Base-by-base conservation (phyloP, 2,329 filamentous ascomycete genomes). In the Fusarium cicatricum region DNA sequence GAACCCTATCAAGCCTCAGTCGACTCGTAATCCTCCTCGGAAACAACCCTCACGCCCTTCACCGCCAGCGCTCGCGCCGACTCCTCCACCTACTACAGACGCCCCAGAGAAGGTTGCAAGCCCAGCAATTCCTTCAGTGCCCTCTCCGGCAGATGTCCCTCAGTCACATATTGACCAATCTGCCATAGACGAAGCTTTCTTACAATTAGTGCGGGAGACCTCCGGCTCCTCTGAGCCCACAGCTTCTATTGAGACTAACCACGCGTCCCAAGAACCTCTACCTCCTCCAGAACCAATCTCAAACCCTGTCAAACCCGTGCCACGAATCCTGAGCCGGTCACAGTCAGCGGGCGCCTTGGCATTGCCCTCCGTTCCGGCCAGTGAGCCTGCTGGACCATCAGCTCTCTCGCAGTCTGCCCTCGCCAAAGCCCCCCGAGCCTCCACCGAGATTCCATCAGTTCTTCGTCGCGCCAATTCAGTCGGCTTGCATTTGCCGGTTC, bases 301-400 rank as follows among this genome's bases (percentile, higher is more conserved):
- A 39, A 44, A 28, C 12, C 43, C 42, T 21, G 11, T 46, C 50
- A 28, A 62, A 60, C 33, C 58, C 52, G 23, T 70, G 51, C 37
- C 45, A 48, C 69, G 73, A 45, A 65, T 69, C 4, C 42, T 76
- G 3, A 63, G 62, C 31, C 68, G 75, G 32, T 77, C 75, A 23
- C 74, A 77, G 15, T 77, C 75, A 2, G 68, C 74, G 3, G 75
- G 77, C 1, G 66, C 74, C 12, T 55, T 78, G 33, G 70, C 68
- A 29, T 59, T 78, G 8, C 74, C 77, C n/a, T 55, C 64, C 15
- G 60, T 74, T 16, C 71, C 74, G 10, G 78, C 80, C 4, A 86
- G 82, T 60, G 85, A 87, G 53, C 82, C 83, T 10, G 70, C 71
- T 19, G 71, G 76, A 1, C 79, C 78, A 16, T 78, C 74, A 5